Conservation (phyloP, 176 grass and related monocot species). For the Avena insularis region DNA sequence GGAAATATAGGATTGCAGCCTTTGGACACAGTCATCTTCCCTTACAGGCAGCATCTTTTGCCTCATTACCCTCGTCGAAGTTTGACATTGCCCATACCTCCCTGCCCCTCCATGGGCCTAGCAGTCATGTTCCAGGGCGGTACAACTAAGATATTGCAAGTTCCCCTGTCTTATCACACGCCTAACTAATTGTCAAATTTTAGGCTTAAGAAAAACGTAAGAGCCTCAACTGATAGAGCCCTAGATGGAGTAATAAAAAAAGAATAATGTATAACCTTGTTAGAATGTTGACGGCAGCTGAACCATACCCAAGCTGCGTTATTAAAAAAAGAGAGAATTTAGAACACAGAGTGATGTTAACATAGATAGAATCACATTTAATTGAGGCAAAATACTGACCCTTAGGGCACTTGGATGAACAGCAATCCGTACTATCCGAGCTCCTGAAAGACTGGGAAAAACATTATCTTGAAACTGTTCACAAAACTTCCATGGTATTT, state of each 20-base stretch:
- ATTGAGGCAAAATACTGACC: slow-evolving; percentile 53
- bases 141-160: slow-evolving; percentile 19
- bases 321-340: not conserved
- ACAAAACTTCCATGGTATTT: slow-evolving; percentile 99
- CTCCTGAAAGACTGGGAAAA: slow-evolving; percentile 95
- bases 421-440: slow-evolving; percentile 91
- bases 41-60: not conserved
- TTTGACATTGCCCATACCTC: not conserved
- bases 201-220: not conserved
- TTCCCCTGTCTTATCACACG: too few relatives aligned
- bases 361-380: not conserved
- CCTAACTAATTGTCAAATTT: not conserved
- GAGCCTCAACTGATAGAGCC: slow-evolving; percentile 20
- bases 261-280: slow-evolving; percentile 50
- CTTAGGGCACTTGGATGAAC: slow-evolving; percentile 93
- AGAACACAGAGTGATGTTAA: slow-evolving; percentile 18
- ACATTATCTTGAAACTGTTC: slow-evolving; percentile 96
- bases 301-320: slow-evolving; percentile 86
- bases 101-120: not conserved
- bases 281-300: slow-evolving; percentile 70
- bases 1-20: not conserved
- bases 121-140: not conserved
- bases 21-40: not conserved
- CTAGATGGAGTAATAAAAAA: not conserved
- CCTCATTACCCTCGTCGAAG: not conserved